Conservation (phyloP, 805 yeast genomes). For the Ogataea henricii region DNA sequence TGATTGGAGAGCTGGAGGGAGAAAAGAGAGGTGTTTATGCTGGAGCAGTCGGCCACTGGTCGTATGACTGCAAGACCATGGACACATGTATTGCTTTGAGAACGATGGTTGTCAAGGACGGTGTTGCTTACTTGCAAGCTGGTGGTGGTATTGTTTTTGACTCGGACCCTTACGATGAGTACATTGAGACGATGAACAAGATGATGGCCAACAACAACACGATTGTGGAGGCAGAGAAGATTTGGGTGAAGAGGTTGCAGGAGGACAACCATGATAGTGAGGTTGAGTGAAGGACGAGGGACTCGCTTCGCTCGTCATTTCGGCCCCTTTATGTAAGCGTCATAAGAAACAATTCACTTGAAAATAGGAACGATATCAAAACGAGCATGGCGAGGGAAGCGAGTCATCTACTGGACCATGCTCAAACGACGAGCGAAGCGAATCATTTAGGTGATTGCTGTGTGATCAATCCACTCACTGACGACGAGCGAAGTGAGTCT, state of each 20-base stretch:
- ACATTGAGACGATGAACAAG: slow-evolving; percentile 94
- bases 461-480: not conserved
- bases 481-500: not conserved
- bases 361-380: not conserved
- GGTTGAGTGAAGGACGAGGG: slow-evolving; percentile 14
- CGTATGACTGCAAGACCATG: slow-evolving; percentile 92
- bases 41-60: slow-evolving; percentile 99
- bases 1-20: slow-evolving; percentile 83
- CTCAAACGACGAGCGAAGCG: not conserved
- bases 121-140: slow-evolving; percentile 90
- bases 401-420: too few species aligned
- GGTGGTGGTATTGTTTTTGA: slow-evolving; percentile 99
- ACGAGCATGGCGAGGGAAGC: not conserved
- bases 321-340: not conserved
- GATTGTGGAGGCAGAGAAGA: slow-evolving; percentile 86
- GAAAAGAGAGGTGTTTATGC: slow-evolving; percentile 97
- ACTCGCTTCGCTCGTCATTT: too few species aligned
- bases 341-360: not conserved
- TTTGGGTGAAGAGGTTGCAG: slow-evolving; percentile 57
- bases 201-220: slow-evolving; percentile 92
- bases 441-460: not conserved
- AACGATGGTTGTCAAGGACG: slow-evolving; percentile 94
- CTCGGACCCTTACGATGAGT: slow-evolving; percentile 93
- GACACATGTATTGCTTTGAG: slow-evolving; percentile 97
- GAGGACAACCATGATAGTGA: slow-evolving; percentile 30